Percentiles rank a stretch among this genome's conserved stretches.
phyloP scores from a whole-genome alignment of 2,329 filamentous ascomycete genomes.

The Diaporthe caulivora region DNA sequence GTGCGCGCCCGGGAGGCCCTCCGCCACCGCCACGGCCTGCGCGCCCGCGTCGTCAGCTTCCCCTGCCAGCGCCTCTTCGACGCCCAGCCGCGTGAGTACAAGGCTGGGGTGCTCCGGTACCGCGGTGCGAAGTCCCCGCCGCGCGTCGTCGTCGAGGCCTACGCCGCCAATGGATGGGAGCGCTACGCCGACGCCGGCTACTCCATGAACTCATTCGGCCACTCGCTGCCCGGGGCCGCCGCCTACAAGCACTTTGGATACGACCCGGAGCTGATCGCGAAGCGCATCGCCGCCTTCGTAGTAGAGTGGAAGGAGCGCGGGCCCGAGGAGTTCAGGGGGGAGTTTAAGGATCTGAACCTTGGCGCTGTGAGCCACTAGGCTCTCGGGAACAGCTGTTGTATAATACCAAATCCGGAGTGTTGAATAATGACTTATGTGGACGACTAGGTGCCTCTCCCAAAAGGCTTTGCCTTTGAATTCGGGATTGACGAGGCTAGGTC shows the following conservation, averaged over 20 bases:
- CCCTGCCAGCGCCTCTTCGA: constrained; percentile 54
- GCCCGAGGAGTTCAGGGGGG: background rate
- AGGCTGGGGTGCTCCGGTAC: constrained; percentile 53
- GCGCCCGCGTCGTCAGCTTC: constrained; percentile 52
- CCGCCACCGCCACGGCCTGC: constrained; percentile 48
- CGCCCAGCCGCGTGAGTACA: constrained; percentile 49
- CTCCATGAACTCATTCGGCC: constrained; percentile 62
- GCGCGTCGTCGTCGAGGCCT: constrained; percentile 64
- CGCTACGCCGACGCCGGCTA: constrained; percentile 65
- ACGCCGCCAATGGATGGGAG: constrained; percentile 66
- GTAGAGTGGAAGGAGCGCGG: constrained; percentile 28
- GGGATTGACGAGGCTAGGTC: too few species aligned
- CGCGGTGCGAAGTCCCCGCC: constrained; percentile 49
- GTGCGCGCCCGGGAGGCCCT: constrained; percentile 54
- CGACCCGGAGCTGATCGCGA: constrained; percentile 56
- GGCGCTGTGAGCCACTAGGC: background rate
- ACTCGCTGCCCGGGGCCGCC: constrained; percentile 61
- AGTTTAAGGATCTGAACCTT: constrained; percentile 22
- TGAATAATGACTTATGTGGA: background rate
- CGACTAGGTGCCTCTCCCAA: background rate
- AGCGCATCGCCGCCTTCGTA: constrained; percentile 18
- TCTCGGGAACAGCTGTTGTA: background rate
- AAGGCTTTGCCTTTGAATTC: background rate
- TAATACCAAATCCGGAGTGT: background rate
- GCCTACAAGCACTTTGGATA: constrained; percentile 68